Percentiles rank a stretch among this genome's conserved stretches.
Conservation (phyloP, 2,329 filamentous ascomycete species). For the Diaporthe sp. region DNA sequence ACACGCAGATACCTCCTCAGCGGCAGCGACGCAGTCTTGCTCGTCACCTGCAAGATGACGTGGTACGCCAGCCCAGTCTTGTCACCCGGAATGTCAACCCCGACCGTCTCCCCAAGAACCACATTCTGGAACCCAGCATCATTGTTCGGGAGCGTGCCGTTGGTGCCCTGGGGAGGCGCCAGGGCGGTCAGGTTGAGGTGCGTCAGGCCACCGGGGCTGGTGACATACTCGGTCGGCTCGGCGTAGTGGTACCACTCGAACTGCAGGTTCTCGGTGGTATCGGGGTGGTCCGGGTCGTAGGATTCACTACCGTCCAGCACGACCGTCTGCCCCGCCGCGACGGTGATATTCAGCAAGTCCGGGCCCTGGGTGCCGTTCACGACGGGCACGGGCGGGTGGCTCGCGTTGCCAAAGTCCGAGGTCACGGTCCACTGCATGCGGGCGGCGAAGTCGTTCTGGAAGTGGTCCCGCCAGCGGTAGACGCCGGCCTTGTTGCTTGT, state of each 20-base stretch:
- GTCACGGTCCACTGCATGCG: slow-evolving; percentile 50
- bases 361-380: slow-evolving; percentile 4
- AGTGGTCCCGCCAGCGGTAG: slow-evolving; percentile 52
- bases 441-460: slow-evolving; percentile 52
- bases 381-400: slow-evolving; percentile 29
- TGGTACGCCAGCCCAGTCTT: not conserved
- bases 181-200: not conserved
- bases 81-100: not conserved
- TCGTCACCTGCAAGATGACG: not conserved
- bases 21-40: not conserved
- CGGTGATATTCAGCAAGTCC: not conserved
- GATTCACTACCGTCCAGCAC: not conserved
- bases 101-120: not conserved
- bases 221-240: not conserved
- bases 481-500: slow-evolving; percentile 45
- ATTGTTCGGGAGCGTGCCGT: not conserved
- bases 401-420: slow-evolving; percentile 40
- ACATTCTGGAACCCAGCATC: not conserved
- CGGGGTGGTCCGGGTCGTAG: not conserved
- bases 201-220: not conserved
- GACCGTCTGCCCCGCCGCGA: not conserved
- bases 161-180: not conserved
- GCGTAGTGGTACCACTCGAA: not conserved
- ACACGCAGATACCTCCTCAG: slow-evolving; percentile 7
- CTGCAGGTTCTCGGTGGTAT: not conserved